phyloP scores from a whole-genome alignment of 352 stramenopile species.

The Phytophthora litchii region DNA sequence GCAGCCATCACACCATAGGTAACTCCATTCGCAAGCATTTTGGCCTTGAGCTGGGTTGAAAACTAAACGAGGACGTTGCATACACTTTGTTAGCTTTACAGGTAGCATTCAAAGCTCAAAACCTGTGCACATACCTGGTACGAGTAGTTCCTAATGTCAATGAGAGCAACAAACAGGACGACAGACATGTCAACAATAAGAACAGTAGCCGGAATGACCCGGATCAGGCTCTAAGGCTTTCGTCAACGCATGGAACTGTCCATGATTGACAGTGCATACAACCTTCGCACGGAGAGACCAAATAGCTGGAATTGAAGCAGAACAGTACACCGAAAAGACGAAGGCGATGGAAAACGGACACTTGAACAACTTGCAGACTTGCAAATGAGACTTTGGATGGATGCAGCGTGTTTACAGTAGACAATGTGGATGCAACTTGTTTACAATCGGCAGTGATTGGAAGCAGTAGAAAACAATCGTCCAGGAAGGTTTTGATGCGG shows the following conservation, averaged over 20 bases:
- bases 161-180: constrained; percentile 12
- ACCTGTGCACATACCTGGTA: constrained; percentile 10
- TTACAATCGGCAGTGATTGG: constrained; percentile 9
- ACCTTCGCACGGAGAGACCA: constrained; percentile 13
- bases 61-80: neutral
- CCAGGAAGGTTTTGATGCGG: neutral
- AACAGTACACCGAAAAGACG: constrained; percentile 24
- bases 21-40: constrained; percentile 55
- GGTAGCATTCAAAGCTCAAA: too few relatives aligned
- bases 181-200: constrained; percentile 37
- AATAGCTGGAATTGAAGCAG: constrained; percentile 3
- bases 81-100: neutral
- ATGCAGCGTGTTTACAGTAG: constrained; percentile 2
- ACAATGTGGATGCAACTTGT: constrained; percentile 7
- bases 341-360: neutral
- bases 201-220: constrained; percentile 62
- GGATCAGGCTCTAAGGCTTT: constrained; percentile 74
- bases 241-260: constrained; percentile 53
- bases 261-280: constrained; percentile 46
- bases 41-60: constrained; percentile 4
- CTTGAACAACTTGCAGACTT: neutral
- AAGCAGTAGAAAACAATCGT: constrained; percentile 7
- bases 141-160: constrained; percentile 6
- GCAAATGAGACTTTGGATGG: constrained; percentile 14
- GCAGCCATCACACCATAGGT: constrained; percentile 67